A percentile compares a stretch with the other conserved stretches of the same genome.
Evolutionary conservation across 805 yeast species (phyloP).

Genomic region (Saccharomycopsis fermentans): DNA sequence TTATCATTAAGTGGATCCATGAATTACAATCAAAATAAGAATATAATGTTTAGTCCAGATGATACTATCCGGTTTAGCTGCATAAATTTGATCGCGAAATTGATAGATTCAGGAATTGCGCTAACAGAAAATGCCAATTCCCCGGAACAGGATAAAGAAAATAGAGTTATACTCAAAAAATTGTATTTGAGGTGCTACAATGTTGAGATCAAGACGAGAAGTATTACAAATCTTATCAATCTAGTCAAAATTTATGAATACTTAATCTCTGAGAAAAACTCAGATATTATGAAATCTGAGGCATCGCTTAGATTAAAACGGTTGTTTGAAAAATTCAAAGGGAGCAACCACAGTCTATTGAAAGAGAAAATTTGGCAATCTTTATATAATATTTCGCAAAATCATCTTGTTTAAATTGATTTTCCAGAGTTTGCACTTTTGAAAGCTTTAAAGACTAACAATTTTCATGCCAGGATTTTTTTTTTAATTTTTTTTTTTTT

Average conservation of each 20-base stretch:
- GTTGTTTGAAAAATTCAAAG: not conserved
- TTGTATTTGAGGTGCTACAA: slow-evolving; percentile 10
- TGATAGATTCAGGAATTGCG: slow-evolving; percentile 16
- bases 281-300: not conserved
- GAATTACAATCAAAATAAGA: slow-evolving; percentile 8
- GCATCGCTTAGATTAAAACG: not conserved
- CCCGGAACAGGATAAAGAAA: not conserved
- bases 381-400: slow-evolving; percentile 1
- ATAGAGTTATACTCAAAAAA: slow-evolving; percentile 4
- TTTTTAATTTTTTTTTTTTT: too few species aligned
- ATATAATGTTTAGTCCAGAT: slow-evolving; percentile 1
- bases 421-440: too few species aligned
- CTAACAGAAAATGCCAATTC: slow-evolving; percentile 18
- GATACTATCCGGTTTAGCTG: slow-evolving; percentile 13
- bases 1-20: not conserved
- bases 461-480: too few species aligned
- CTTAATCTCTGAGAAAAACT: slow-evolving; percentile 7
- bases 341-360: not conserved
- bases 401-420: not conserved
- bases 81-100: slow-evolving; percentile 10
- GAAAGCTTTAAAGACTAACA: too few species aligned
- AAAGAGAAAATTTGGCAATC: not conserved
- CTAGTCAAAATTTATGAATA: slow-evolving; percentile 12
- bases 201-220: slow-evolving; percentile 11
- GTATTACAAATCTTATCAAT: slow-evolving; percentile 7